Evolutionary conservation across 2,329 filamentous ascomycete species (phyloP), one percentile per base, ranked within the genome.

Genomic region (Pestalotiopsis sp.): DNA sequence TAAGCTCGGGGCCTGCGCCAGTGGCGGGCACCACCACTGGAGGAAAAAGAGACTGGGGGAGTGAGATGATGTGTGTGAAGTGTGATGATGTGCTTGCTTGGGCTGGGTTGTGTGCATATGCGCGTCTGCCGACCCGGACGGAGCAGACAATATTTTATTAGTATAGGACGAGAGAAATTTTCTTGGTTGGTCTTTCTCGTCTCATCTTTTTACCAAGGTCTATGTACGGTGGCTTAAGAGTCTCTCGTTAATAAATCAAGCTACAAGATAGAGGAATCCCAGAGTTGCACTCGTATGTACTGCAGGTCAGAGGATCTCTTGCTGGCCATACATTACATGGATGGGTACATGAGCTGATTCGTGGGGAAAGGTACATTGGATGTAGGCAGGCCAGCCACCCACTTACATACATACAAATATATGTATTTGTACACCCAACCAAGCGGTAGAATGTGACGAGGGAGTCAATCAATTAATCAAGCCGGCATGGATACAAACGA

Each of bases 31-130:
- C 49, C 64, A 58, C 45, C 20, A 52, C 31, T 36, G 31, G 31
- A 36, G 31, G 20, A 52, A 20, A 52, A 52, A 52, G 45, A 52
- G 45, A 52, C 45, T 52, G 45, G 45, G 41, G 45, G 45, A 52
- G 45, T 52, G 45, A 20, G 17, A 52, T 52, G 45, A 52, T 52
- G 45, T n/a, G 38, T 11, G 13, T 38, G 64, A 45, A 66, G 64
- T 57, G 13, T 56, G 12, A 23, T 41, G 31, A 38, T 36, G 38
- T n/a, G 27, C 27, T 65, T 25, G 14, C n/a, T 13, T 27, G 62
- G 62, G 64, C 45, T 58, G 45, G 64, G 49, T 36, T 66, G 7
- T 58, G 25, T 67, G 65, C 65, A 67, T 17, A 67, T 67, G 56
- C 65, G 65, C 65, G 65, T 59, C 25, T 67, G 52, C 65, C 65